These are phyloP conservation scores for Mucor ambiguus DNA, from an alignment of 371 early-diverging fungal species.

Conservation along the genomic window DNA sequence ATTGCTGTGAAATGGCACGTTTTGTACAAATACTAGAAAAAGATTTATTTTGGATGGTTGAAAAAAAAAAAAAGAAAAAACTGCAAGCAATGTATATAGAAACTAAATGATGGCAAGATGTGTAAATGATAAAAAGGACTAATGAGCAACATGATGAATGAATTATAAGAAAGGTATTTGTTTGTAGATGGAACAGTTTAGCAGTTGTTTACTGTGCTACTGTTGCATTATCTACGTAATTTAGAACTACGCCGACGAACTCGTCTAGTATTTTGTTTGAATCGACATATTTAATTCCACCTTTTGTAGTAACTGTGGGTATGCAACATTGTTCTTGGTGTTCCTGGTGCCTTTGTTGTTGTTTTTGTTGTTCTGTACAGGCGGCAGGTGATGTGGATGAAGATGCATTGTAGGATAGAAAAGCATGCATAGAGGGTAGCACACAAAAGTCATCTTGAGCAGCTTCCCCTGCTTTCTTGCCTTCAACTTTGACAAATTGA, in stretches of 20 bases:
- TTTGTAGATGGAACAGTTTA: neutral
- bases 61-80: neutral
- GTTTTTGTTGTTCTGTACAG: neutral
- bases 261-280: conserved; percentile 34
- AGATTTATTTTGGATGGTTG: neutral
- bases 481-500: neutral
- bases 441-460: conserved; percentile 18
- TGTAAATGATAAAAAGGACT: neutral
- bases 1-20: neutral
- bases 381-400: conserved; percentile 8
- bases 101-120: neutral
- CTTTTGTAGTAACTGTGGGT: conserved; percentile 25
- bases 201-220: conserved; percentile 11
- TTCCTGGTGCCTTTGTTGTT: neutral
- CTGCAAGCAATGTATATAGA: neutral
- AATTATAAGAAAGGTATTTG: neutral
- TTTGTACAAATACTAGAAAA: neutral
- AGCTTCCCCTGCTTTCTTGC: conserved; percentile 6
- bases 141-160: neutral
- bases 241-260: conserved; percentile 37
- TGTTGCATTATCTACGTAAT: conserved; percentile 32
- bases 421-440: conserved; percentile 33
- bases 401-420: conserved; percentile 26
- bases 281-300: conserved; percentile 32
- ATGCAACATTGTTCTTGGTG: conserved; percentile 23